Conservation (phyloP, 192 early-diverging fungal genomes). For the Coemansia nantahalensis region DNA sequence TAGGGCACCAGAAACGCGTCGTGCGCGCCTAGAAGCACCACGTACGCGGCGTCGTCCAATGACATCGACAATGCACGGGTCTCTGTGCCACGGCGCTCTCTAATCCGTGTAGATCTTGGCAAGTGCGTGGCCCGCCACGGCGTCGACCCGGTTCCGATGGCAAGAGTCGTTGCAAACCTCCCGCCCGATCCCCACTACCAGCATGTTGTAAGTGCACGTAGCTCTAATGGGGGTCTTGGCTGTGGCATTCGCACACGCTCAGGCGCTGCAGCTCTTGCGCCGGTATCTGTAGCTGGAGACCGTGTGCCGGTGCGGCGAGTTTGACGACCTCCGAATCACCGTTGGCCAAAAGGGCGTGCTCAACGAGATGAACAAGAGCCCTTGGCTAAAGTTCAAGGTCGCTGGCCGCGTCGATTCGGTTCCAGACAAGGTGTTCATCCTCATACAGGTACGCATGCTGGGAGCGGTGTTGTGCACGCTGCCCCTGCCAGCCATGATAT, state of each 20-base stretch:
- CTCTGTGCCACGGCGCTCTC: not conserved
- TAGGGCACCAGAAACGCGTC: not conserved
- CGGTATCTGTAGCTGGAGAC: conserved; percentile 23
- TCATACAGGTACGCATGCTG: conserved; percentile 38
- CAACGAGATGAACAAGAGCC: conserved; percentile 32
- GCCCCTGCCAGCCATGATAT: no score
- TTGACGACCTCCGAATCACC: conserved; percentile 19
- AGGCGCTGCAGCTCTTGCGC: no score
- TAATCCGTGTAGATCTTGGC: conserved; percentile 15
- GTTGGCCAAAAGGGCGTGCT: conserved; percentile 39
- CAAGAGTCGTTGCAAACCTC: conserved; percentile 2
- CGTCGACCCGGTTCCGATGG: conserved; percentile 32
- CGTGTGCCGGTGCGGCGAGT: conserved; percentile 21
- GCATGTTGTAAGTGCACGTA: conserved; percentile 38
- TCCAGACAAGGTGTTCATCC: conserved; percentile 28
- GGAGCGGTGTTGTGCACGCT: no score
- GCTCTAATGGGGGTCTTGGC: no score
- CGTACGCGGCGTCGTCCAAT: no score
- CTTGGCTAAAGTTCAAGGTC: conserved; percentile 8
- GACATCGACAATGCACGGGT: not conserved
- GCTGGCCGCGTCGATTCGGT: conserved; percentile 10
- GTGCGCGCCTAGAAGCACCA: no score
- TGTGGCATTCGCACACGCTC: not conserved
- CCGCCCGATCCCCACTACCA: conserved; percentile 17
- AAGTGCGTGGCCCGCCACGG: conserved; percentile 26